A percentile compares a stretch with the other conserved stretches of the same genome.
Conservation (phyloP, 176 grass and related monocot genomes). For the Panicum miliaceum region DNA sequence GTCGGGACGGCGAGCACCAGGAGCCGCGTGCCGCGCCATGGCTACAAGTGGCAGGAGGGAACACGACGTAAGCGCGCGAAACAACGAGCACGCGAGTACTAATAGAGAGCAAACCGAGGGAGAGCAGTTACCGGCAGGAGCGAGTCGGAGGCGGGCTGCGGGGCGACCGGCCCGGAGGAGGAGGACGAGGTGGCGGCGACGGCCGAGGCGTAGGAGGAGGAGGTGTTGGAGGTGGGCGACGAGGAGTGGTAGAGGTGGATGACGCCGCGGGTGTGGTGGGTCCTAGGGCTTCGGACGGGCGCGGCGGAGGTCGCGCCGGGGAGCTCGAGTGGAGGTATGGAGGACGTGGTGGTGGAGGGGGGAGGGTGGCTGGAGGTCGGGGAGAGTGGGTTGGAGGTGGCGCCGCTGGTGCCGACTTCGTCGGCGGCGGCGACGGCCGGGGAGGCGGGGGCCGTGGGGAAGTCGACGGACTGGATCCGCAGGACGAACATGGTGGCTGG, state of each 20-base stretch:
- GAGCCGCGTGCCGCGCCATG: conserved; percentile 65
- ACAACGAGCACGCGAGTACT: not conserved
- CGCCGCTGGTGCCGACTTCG: conserved; percentile 41
- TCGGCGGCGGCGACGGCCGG: conserved; percentile 28
- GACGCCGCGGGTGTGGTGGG: conserved; percentile 66
- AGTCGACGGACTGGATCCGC: conserved; percentile 68
- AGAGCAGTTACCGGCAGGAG: conserved; percentile 58
- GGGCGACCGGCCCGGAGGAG: conserved; percentile 21
- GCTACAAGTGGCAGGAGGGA: conserved; percentile 26
- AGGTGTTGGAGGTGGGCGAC: conserved; percentile 28
- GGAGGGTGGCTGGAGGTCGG: conserved; percentile 9
- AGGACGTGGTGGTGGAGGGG: conserved; percentile 18
- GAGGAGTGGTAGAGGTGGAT: conserved; percentile 80
- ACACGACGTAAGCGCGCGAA: not conserved
- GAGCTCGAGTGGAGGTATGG: conserved; percentile 41
- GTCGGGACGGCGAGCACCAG: conserved; percentile 76
- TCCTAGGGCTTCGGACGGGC: conserved; percentile 54
- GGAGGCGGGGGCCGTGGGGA: conserved; percentile 29
- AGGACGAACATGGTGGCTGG: conserved; percentile 70
- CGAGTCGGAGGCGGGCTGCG: conserved; percentile 48
- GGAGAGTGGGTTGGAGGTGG: not conserved
- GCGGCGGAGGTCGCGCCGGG: conserved; percentile 31
- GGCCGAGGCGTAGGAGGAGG: conserved; percentile 61
- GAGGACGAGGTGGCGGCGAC: conserved; percentile 50
- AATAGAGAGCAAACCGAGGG: not conserved